Evolutionary conservation across 1,284 basidiomycete genomes (phyloP).

Genomic region (Ustilago vetiveriae): DNA sequence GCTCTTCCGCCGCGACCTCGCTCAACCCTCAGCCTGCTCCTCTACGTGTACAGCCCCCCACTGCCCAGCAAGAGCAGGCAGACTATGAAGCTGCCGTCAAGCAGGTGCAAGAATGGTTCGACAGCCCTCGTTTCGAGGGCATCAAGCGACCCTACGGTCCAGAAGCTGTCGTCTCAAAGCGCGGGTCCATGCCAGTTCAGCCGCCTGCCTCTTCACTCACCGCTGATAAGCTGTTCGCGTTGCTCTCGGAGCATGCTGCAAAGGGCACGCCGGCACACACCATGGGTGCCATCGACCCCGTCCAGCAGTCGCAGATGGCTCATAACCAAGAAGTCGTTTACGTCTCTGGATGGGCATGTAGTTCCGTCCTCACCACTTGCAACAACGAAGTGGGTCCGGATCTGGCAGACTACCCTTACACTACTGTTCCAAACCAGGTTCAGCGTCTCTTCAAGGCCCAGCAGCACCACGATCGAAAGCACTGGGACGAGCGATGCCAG

Average conservation of each 20-base stretch:
- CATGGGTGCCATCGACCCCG: constrained; percentile 75
- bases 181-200: constrained; percentile 82
- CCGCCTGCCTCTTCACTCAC: constrained; percentile 78
- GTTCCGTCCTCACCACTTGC: constrained; percentile 76
- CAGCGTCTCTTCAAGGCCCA: constrained; percentile 67
- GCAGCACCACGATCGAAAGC: constrained; percentile 66
- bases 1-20: constrained; percentile 70
- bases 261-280: constrained; percentile 69
- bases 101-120: constrained; percentile 78
- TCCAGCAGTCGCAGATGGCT: constrained; percentile 98
- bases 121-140: constrained; percentile 77
- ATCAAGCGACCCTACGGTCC: constrained; percentile 82
- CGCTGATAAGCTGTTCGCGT: constrained; percentile 81
- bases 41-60: constrained; percentile 75
- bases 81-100: constrained; percentile 75
- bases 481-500: constrained; percentile 63
- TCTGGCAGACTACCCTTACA: constrained; percentile 93
- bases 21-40: constrained; percentile 70
- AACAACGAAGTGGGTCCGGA: constrained; percentile 97
- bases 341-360: constrained; percentile 93
- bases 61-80: constrained; percentile 74
- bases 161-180: constrained; percentile 82
- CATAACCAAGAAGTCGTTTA: constrained; percentile 93
- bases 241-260: constrained; percentile 75
- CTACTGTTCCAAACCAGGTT: constrained; percentile 82